These are phyloP conservation scores for Calonectria ilicicola DNA, from an alignment of 2,329 filamentous ascomycete species.

Conservation along the genomic window DNA sequence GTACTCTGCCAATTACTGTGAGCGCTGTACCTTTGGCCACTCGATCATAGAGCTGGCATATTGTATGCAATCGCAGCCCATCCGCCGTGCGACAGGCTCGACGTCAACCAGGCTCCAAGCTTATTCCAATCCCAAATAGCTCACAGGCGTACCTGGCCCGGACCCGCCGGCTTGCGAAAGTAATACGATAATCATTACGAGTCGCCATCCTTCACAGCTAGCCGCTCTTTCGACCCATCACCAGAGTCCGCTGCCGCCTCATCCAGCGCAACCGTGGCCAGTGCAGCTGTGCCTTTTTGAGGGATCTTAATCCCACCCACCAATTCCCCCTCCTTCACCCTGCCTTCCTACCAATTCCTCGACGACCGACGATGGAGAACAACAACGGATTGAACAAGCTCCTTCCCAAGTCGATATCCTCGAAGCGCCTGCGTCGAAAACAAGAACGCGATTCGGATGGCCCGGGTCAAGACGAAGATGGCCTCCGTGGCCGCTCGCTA, in stretches of 20 bases:
- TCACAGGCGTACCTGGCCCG: conserved; percentile 12
- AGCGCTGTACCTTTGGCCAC: background rate
- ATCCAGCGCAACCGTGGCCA: conserved; percentile 30
- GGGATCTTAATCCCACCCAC: conserved; percentile 15
- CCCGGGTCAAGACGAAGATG: conserved; percentile 40
- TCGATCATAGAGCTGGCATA: background rate
- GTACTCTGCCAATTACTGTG: background rate
- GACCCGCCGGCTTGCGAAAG: conserved; percentile 26
- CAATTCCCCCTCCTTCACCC: conserved; percentile 5
- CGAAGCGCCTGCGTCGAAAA: conserved; percentile 62
- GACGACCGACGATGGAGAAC: conserved; percentile 36
- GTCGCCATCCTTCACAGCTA: conserved; percentile 15
- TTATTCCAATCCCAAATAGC: background rate
- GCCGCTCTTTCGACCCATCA: conserved; percentile 10
- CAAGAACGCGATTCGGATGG: conserved; percentile 53
- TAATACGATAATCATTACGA: conserved; percentile 25
- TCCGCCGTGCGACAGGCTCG: background rate
- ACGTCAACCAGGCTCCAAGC: conserved; percentile 35
- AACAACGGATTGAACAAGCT: conserved; percentile 61
- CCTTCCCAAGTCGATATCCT: conserved; percentile 63
- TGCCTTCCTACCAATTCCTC: conserved; percentile 6
- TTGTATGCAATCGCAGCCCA: background rate
- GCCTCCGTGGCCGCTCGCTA: conserved; percentile 48
- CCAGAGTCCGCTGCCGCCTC: conserved; percentile 14
- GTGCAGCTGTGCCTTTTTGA: conserved; percentile 15